A percentile compares a stretch with the other conserved stretches of the same genome.
phyloP scores from a whole-genome alignment of 2,329 filamentous ascomycete species.

The Phaeosphaeriaceae sp. region DNA sequence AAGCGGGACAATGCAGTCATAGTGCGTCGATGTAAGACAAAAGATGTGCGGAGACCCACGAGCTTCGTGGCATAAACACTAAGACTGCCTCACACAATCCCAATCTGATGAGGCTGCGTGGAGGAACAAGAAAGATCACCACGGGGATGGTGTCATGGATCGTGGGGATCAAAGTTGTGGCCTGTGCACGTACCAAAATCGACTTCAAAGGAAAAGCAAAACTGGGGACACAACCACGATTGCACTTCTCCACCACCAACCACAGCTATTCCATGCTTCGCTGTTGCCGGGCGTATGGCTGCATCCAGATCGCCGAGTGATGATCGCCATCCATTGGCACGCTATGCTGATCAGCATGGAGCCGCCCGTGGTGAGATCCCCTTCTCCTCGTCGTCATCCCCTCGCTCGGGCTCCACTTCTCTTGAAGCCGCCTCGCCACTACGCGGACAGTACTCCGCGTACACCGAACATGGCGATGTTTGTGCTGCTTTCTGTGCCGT shows the following conservation, averaged over 20 bases:
- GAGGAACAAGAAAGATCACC: constrained; percentile 13
- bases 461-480: background rate
- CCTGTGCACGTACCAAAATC: constrained; percentile 13
- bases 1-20: constrained; percentile 12
- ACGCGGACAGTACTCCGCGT: background rate
- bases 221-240: background rate
- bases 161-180: constrained; percentile 2
- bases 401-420: constrained; percentile 14
- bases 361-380: constrained; percentile 14
- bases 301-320: constrained; percentile 7
- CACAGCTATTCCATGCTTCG: constrained; percentile 7
- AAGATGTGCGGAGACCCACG: background rate
- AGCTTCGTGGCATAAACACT: background rate
- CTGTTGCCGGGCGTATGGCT: constrained; percentile 15
- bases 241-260: background rate
- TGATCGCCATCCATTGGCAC: constrained; percentile 13
- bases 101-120: background rate
- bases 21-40: background rate
- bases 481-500: background rate
- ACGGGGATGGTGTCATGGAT: constrained; percentile 23
- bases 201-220: constrained; percentile 1
- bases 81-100: background rate
- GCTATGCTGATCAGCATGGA: constrained; percentile 30
- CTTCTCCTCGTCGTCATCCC: constrained; percentile 33
- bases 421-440: constrained; percentile 10